Percentiles rank a stretch among this genome's conserved stretches.
These are phyloP conservation scores for Eucalyptus grandis DNA, from an alignment of 345 rosid genomes.

Conservation along the genomic window DNA sequence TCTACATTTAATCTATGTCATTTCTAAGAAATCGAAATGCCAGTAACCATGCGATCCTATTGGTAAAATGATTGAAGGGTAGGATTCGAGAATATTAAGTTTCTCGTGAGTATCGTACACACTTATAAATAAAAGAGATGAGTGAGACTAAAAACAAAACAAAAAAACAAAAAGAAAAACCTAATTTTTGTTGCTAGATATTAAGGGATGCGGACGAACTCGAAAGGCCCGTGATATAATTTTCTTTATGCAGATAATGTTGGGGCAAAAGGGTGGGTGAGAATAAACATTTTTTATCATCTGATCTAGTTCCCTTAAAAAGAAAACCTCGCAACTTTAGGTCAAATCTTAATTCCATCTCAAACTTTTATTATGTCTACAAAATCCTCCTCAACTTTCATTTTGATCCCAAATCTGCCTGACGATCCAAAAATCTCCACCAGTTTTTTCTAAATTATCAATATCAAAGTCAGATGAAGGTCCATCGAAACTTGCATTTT, in stretches of 20 bases:
- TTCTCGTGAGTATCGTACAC: no score
- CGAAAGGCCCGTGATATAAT: not conserved
- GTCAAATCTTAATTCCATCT: accelerated
- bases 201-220: not conserved
- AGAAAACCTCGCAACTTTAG: not conserved
- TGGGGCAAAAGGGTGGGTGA: not conserved
- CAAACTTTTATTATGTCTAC: not conserved
- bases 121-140: no score
- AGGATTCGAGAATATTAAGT: no score
- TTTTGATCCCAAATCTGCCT: no score
- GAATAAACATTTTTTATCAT: not conserved
- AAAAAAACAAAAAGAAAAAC: no score
- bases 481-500: not conserved
- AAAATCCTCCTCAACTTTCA: not conserved
- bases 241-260: no score
- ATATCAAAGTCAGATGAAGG: not conserved
- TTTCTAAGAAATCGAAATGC: not conserved
- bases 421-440: no score
- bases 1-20: not conserved
- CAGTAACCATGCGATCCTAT: no score
- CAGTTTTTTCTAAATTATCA: not conserved
- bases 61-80: no score
- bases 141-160: no score
- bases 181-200: no score
- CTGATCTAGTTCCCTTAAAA: no score